Evolutionary conservation across 176 grass and related monocot species (phyloP).

Genomic region (Pharus latifolius): DNA sequence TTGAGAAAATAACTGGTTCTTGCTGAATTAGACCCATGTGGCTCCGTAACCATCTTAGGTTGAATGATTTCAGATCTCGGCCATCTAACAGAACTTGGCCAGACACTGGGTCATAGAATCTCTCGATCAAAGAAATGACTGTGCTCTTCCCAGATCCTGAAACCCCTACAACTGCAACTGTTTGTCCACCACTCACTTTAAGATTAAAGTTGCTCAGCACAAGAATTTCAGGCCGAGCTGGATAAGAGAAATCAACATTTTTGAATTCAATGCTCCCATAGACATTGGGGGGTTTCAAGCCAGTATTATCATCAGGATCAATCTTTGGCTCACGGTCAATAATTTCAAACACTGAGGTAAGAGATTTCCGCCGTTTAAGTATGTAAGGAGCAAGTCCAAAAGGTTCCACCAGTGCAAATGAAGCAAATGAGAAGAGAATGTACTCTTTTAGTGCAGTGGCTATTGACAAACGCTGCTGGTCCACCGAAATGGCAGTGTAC

Average conservation of each 20-base stretch:
- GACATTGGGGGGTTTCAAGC: slow-evolving; percentile 95
- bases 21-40: slow-evolving; percentile 97
- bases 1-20: slow-evolving; percentile 96
- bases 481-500: slow-evolving; percentile 84
- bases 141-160: slow-evolving; percentile 98
- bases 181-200: slow-evolving; percentile 88
- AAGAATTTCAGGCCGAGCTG: slow-evolving; percentile 72
- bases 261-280: slow-evolving; percentile 98
- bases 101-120: slow-evolving; percentile 90
- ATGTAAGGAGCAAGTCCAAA: slow-evolving; percentile 99
- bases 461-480: slow-evolving; percentile 50
- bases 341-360: slow-evolving; percentile 94
- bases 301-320: slow-evolving; percentile 91
- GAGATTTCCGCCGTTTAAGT: slow-evolving; percentile 88
- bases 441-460: slow-evolving; percentile 92
- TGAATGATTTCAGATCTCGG: slow-evolving; percentile 88
- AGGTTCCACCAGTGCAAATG: slow-evolving; percentile 94
- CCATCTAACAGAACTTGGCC: slow-evolving; percentile 98
- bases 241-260: slow-evolving; percentile 94
- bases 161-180: slow-evolving; percentile 93
- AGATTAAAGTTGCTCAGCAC: slow-evolving; percentile 98
- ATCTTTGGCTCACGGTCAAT: slow-evolving; percentile 95
- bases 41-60: slow-evolving; percentile 90
- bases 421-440: slow-evolving; percentile 90
- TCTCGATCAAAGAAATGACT: slow-evolving; percentile 89